Base-by-base conservation (phyloP, 1,284 basidiomycete genomes). In the Leccinum fallax region DNA sequence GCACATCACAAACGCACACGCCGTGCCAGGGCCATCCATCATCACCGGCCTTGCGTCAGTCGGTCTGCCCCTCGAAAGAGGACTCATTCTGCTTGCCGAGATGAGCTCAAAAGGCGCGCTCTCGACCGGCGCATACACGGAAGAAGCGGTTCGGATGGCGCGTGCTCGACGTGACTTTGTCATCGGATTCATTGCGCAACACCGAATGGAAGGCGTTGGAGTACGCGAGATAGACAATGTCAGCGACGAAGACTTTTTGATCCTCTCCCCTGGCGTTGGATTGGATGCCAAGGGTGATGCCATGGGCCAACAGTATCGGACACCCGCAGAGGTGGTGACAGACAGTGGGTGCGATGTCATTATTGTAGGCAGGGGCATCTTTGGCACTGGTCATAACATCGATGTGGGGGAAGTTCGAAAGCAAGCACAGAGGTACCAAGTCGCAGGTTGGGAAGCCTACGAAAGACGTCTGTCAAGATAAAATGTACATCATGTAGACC, bases 271-370 rank as follows among this genome's bases (percentile, higher is more conserved):
- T 11, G 97, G 97, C 3, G 94, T 99, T 10, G 94, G 92, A 3
- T 80, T 98, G 54, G 93, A 94, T 65, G 76, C 79, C 6, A 89
- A 85, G 66, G 94, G 93, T 2, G 97, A 99, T 76, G 80, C 81
- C 2, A 89, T 97, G 87, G 97, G 97, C 15, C 97, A 99, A 78
- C 95, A 98, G 76, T 99, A 99, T 77, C 83, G 95, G 60, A 97
- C 95, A 3, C 97, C 97, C 1, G 79, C 85, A 38, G 83, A 97
- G 75, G 97, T 97, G 24, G 81, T 99, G 16, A 75, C 85, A 40
- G 86, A 92, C 56, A 87, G 85, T 52, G 96, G 95, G n/a, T 95
- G 94, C 75, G 97, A 99, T 79, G 86, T 99, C 30, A 99, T 99
- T 73, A 99, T 99, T 66, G 97, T 99, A 43, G 97, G 97, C 15